Conservation (phyloP, 345 rosid genomes). For the Salix suchowensis region DNA sequence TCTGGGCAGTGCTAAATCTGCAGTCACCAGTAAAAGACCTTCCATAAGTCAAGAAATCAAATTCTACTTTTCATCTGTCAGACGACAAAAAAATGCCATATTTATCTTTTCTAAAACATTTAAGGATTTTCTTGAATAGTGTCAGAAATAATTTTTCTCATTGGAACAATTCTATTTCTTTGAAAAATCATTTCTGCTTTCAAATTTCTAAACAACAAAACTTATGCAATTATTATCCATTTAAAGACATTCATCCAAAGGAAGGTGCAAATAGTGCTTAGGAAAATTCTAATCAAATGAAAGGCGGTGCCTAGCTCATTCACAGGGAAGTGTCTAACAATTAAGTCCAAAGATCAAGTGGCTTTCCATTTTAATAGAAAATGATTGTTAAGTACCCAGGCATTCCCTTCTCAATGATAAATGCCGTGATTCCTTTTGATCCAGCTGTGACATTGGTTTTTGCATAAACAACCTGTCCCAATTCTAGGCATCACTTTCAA, state of each 20-base stretch:
- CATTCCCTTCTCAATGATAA: constrained; percentile 89
- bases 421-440: constrained; percentile 92
- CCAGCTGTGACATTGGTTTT: constrained; percentile 71
- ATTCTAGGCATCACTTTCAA: constrained; percentile 6
- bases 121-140: not conserved
- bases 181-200: not conserved
- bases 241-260: not conserved
- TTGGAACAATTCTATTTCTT: too few species aligned
- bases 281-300: not conserved
- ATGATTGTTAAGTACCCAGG: constrained; percentile 52
- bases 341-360: too few species aligned
- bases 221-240: not conserved
- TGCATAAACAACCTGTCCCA: constrained; percentile 72
- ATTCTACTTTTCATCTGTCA: not conserved
- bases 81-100: not conserved
- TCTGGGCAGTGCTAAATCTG: constrained; percentile 96
- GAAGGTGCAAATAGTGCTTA: not conserved
- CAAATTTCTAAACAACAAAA: not conserved
- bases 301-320: too few species aligned
- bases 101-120: not conserved
- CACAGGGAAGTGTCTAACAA: too few species aligned
- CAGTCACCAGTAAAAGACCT: constrained; percentile 23
- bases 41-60: not conserved
- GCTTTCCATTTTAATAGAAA: not conserved
- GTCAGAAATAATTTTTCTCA: not conserved